A percentile compares a stretch with the other conserved stretches of the same genome.
These are phyloP conservation scores for Stemphylium lycopersici DNA, from an alignment of 2,329 filamentous ascomycete species.

Conservation along the genomic window DNA sequence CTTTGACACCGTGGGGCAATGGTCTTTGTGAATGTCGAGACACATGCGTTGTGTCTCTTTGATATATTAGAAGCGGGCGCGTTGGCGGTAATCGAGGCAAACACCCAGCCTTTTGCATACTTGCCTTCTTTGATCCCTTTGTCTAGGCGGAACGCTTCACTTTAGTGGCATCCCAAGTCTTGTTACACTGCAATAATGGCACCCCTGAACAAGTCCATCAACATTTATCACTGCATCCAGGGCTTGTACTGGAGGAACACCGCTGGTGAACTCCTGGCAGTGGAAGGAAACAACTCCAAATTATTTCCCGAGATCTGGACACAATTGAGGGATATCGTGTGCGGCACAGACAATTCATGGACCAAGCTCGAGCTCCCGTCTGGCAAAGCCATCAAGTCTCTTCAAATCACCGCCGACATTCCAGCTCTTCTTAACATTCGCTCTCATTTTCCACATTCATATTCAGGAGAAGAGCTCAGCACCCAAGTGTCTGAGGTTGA, in stretches of 20 bases:
- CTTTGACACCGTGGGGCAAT: constrained; percentile 14
- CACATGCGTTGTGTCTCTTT: constrained; percentile 18
- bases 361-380: constrained; percentile 27
- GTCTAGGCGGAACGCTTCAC: constrained; percentile 10
- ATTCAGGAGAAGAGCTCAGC: constrained; percentile 26
- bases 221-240: constrained; percentile 37
- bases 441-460: constrained; percentile 30
- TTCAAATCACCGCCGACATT: constrained; percentile 23
- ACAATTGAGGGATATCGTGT: constrained; percentile 25
- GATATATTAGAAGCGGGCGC: constrained; percentile 26
- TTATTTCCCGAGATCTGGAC: constrained; percentile 27
- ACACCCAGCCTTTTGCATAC: constrained; percentile 14
- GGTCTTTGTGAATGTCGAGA: constrained; percentile 17
- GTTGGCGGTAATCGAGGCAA: constrained; percentile 5
- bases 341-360: constrained; percentile 22
- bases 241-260: constrained; percentile 38
- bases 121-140: constrained; percentile 15
- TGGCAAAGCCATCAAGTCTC: constrained; percentile 32
- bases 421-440: constrained; percentile 27
- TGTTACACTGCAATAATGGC: constrained; percentile 28
- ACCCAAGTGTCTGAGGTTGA: constrained; percentile 30
- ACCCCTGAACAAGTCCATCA: constrained; percentile 38
- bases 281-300: constrained; percentile 33
- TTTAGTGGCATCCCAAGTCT: constrained; percentile 8
- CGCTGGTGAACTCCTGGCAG: constrained; percentile 30